Base-by-base conservation (phyloP, 768 basidiomycete species). In the Termitomyces sp. region DNA sequence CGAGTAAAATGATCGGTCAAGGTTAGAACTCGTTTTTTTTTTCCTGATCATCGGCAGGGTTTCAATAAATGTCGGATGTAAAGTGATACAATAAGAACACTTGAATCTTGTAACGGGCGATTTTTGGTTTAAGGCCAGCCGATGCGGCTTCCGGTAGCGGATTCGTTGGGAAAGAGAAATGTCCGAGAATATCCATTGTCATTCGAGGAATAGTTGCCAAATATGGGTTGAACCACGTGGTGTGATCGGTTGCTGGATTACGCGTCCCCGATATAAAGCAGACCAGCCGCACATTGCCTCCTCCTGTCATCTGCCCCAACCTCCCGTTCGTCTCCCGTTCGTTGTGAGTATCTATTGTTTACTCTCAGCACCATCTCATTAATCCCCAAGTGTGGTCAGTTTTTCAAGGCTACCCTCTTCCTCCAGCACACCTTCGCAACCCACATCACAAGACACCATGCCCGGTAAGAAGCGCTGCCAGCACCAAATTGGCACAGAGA, bases 391-490 rank as follows among this genome's bases (percentile, higher is more conserved):
- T 38, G 16, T 6, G 36, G 35, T 12, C 47, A 25, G 11, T 38
- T 35, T 45, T 56, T 49, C 18, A 22, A 50, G 32, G 33, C 48
- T 23, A 33, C 36, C n/a, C 40, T 44, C 51, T 42, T 35, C 43
- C 27, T 25, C 13, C 40, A 18, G 10, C 40, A 22, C 18, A 11
- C 41, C 32, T 53, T 48, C 44, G 43, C 48, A 41, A 32, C 29
- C 15, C 44, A 12, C 51, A 43, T 45, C 27, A 54, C 23, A 54
- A 59, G 54, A 58, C 40, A 65, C 55, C 58, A 93, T 92, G 91
- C 78, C 89, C 62, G 77, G 82, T 66, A 93, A 91, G 88, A 91
- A 91, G 70, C 89, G 90, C 65, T 94, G 91, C 76, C 88, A 91
- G 70, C 81, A 86, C 70, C 74, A 76, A 61, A 63, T 71, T 42